Conservation (phyloP, 345 rosid genomes). For the Toxicodendron radicans region DNA sequence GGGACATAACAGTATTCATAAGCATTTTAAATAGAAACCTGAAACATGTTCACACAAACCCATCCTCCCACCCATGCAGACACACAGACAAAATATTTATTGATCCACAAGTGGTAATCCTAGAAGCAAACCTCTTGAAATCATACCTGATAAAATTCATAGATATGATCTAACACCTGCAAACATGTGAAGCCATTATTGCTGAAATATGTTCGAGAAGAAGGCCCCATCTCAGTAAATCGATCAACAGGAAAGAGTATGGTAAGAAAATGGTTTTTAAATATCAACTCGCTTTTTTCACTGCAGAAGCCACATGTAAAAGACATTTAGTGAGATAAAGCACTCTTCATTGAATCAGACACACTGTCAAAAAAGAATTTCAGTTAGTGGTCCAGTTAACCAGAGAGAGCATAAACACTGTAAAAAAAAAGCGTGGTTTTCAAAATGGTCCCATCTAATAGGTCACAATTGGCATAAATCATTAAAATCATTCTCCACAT, state of each 20-base stretch:
- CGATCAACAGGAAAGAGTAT: slow-evolving; percentile 80
- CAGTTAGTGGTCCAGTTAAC: neutral
- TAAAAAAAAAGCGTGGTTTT: neutral
- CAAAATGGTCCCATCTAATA: neutral
- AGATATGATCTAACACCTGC: slow-evolving; percentile 67
- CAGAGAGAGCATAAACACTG: neutral
- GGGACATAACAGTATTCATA: too few relatives aligned
- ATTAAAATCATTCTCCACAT: neutral
- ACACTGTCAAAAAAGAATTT: neutral
- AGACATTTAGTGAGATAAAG: slow-evolving; percentile 22
- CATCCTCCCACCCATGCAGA: neutral
- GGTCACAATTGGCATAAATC: neutral
- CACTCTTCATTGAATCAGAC: neutral
- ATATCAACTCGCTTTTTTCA: slow-evolving; percentile 70
- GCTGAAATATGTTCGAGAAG: slow-evolving; percentile 83
- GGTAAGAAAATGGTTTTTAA: slow-evolving; percentile 74
- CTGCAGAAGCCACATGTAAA: slow-evolving; percentile 42
- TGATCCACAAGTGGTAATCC: neutral
- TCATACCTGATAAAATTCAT: slow-evolving; percentile 85
- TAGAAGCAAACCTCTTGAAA: neutral
- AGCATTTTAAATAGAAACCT: too few relatives aligned
- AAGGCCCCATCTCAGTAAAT: slow-evolving; percentile 92
- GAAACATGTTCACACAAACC: neutral
- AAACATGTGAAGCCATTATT: slow-evolving; percentile 73
- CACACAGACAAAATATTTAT: neutral